Conservation (phyloP, 2,329 filamentous ascomycete species). For the Cercospora janseana region DNA sequence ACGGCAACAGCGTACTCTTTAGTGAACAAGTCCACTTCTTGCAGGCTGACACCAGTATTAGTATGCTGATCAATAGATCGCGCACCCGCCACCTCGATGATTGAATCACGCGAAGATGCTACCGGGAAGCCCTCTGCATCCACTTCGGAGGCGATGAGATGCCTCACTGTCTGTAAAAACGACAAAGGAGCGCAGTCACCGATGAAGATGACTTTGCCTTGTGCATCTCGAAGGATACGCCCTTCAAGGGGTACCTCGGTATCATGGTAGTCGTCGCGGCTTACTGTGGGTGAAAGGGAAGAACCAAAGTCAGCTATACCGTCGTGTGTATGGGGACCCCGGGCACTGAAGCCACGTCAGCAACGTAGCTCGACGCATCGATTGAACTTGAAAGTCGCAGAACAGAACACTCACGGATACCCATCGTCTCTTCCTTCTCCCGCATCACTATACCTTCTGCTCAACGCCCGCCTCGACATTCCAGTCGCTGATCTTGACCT, state of each 20-base stretch:
- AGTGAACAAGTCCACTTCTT: slow-evolving; percentile 45
- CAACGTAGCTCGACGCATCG: too few species aligned
- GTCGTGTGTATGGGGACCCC: slow-evolving; percentile 16
- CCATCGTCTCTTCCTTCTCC: neutral
- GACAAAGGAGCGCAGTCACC: slow-evolving; percentile 55
- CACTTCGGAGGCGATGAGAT: slow-evolving; percentile 49
- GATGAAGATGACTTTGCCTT: slow-evolving; percentile 56
- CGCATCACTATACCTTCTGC: too few species aligned
- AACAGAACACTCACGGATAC: neutral
- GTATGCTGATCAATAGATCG: neutral
- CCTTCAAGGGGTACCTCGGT: slow-evolving; percentile 46
- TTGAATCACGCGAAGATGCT: slow-evolving; percentile 24
- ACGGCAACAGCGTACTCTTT: slow-evolving; percentile 48
- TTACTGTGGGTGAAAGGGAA: slow-evolving; percentile 24
- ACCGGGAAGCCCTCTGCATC: slow-evolving; percentile 37
- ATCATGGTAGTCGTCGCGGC: slow-evolving; percentile 33
- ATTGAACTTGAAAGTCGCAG: too few species aligned
- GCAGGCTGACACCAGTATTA: slow-evolving; percentile 35
- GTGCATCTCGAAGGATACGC: slow-evolving; percentile 51
- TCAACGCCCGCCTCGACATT: too few species aligned
- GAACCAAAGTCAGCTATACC: slow-evolving; percentile 15
- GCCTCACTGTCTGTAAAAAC: slow-evolving; percentile 53
- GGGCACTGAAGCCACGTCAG: neutral
- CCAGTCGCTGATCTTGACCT: too few species aligned
- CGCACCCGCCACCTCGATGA: slow-evolving; percentile 25